Conservation (phyloP, 352 stramenopile species). For the Phytopythium oedochilum region DNA sequence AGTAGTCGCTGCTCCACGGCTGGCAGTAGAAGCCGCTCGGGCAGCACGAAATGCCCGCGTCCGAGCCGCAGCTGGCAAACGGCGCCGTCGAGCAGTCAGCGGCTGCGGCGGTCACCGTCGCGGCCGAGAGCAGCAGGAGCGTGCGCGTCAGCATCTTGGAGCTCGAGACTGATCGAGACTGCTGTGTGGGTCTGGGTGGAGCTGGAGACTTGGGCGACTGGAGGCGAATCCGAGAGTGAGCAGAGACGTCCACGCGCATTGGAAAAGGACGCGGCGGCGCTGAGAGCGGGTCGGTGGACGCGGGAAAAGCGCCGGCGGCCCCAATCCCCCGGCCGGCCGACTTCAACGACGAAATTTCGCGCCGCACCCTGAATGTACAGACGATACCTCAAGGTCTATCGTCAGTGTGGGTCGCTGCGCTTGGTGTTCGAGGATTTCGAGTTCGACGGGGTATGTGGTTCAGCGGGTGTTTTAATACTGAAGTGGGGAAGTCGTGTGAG, state of each 20-base stretch:
- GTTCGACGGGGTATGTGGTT: too few relatives aligned
- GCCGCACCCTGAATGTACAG: too few relatives aligned
- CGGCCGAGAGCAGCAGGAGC: neutral
- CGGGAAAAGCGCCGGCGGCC: too few relatives aligned
- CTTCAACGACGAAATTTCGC: too few relatives aligned
- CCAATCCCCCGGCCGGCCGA: too few relatives aligned
- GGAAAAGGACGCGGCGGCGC: neutral
- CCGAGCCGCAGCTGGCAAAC: slow-evolving; percentile 4
- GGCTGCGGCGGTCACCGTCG: neutral
- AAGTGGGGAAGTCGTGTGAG: too few relatives aligned
- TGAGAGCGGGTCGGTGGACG: too few relatives aligned
- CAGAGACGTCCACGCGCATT: neutral
- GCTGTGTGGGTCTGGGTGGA: neutral
- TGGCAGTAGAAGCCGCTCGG: slow-evolving; percentile 13
- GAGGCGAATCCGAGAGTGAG: slow-evolving; percentile 4
- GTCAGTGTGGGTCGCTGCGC: too few relatives aligned
- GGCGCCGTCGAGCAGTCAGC: slow-evolving; percentile 2
- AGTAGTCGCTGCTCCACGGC: slow-evolving; percentile 15
- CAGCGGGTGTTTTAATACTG: too few relatives aligned
- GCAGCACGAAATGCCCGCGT: slow-evolving; percentile 12
- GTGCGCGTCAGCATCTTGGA: neutral
- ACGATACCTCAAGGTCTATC: too few relatives aligned
- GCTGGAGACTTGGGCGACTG: neutral
- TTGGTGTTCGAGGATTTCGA: too few relatives aligned
- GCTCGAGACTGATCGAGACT: neutral